phyloP scores from a whole-genome alignment of 345 rosid genomes.

The Mangifera indica region DNA sequence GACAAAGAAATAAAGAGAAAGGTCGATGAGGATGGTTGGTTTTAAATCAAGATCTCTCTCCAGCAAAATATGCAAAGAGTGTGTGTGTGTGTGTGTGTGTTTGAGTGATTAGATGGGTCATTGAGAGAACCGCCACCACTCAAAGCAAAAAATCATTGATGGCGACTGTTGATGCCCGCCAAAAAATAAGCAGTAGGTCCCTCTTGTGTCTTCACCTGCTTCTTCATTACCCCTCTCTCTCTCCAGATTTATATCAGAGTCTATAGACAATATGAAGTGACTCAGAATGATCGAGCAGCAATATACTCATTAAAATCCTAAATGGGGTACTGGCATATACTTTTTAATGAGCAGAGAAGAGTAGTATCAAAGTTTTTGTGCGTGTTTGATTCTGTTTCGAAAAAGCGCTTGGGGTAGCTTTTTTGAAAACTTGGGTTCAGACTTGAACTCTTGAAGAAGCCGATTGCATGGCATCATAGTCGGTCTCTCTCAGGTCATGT shows the following conservation, averaged over 20 bases:
- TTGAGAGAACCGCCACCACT: constrained; percentile 49
- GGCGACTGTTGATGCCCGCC: constrained; percentile 76
- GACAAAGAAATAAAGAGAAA: constrained; percentile 18
- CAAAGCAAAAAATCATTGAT: constrained; percentile 59
- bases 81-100: too few species aligned
- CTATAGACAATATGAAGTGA: too few species aligned
- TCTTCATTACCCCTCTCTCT: constrained; percentile 29
- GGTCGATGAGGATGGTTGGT: constrained; percentile 25
- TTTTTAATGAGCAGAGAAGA: constrained; percentile 9
- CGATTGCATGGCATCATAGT: constrained; percentile 14
- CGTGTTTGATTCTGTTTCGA: constrained; percentile 12
- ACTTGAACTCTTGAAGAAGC: background rate
- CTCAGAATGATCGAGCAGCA: too few species aligned
- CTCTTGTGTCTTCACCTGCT: constrained; percentile 52
- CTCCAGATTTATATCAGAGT: constrained; percentile 2
- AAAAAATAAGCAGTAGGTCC: constrained; percentile 76
- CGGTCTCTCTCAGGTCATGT: constrained; percentile 24
- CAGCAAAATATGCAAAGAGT: constrained; percentile 29
- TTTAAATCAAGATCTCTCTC: constrained; percentile 34
- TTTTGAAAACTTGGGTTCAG: constrained; percentile 2
- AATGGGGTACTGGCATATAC: constrained; percentile 14
- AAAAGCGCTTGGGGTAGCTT: constrained; percentile 12
- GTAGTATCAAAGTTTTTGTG: background rate
- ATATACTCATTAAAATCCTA: too few species aligned
- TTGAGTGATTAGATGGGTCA: constrained; percentile 50